Conservation (phyloP, 345 rosid species). For the Salix koriyanagi region DNA sequence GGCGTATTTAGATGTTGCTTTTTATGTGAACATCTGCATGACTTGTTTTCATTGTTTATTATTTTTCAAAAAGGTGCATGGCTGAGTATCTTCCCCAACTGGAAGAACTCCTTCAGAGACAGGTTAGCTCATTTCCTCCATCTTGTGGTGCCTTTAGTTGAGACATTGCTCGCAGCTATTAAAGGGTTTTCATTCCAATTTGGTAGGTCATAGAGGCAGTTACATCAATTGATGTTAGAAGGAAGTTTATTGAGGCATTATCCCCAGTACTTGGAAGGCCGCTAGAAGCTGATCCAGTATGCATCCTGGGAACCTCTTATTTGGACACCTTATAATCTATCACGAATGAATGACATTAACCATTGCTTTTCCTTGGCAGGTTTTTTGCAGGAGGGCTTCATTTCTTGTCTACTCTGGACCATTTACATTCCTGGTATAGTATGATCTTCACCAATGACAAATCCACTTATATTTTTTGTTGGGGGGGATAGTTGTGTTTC, state of each 20-base stretch:
- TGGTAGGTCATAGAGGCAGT: slow-evolving; percentile 70
- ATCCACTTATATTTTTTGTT: neutral
- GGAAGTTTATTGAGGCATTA: slow-evolving; percentile 74
- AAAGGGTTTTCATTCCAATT: slow-evolving; percentile 12
- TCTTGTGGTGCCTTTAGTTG: slow-evolving; percentile 6
- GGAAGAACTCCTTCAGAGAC: slow-evolving; percentile 77
- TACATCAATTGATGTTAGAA: slow-evolving; percentile 55
- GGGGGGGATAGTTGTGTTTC: neutral
- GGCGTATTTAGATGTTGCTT: neutral
- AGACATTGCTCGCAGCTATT: neutral
- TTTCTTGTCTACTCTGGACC: slow-evolving; percentile 68
- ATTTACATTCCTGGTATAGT: slow-evolving; percentile 68
- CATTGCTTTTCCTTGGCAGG: slow-evolving; percentile 43
- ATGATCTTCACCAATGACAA: neutral
- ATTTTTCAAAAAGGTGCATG: slow-evolving; percentile 69
- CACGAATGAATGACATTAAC: slow-evolving; percentile 11
- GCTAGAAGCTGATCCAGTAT: slow-evolving; percentile 84
- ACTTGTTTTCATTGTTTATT: slow-evolving; percentile 1
- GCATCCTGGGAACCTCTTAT: slow-evolving; percentile 20
- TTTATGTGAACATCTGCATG: neutral
- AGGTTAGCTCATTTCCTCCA: slow-evolving; percentile 40
- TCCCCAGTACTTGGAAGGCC: slow-evolving; percentile 73
- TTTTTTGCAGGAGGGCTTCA: slow-evolving; percentile 70
- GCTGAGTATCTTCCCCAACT: slow-evolving; percentile 98
- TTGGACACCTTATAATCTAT: neutral